phyloP scores from a whole-genome alignment of 768 basidiomycete species.

The Tricholoma matsutake region DNA sequence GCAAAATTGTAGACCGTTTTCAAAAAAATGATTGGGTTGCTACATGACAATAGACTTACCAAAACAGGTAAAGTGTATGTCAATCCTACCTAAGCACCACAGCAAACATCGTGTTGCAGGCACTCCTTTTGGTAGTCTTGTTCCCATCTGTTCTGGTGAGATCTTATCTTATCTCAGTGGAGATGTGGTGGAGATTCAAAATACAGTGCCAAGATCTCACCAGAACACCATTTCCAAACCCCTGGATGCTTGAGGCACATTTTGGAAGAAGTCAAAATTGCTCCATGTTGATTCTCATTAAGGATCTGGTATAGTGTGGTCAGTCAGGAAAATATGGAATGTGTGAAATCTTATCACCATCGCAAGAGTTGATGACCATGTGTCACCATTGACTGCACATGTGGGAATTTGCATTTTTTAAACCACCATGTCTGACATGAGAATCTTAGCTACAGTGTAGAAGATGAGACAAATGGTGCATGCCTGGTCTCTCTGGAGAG shows the following conservation, averaged over 20 bases:
- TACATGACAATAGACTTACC: too few species aligned
- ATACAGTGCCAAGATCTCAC: too few species aligned
- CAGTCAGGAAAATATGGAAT: not conserved
- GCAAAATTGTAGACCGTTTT: too few species aligned
- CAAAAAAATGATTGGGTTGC: too few species aligned
- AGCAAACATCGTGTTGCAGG: too few species aligned
- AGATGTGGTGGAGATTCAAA: too few species aligned
- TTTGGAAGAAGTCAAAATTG: not conserved
- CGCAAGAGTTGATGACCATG: not conserved
- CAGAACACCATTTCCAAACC: too few species aligned
- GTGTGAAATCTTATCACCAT: not conserved
- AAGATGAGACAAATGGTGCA: not conserved
- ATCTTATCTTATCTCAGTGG: too few species aligned
- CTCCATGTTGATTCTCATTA: not conserved
- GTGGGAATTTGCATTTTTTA: not conserved
- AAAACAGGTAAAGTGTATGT: too few species aligned
- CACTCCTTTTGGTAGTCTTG: too few species aligned
- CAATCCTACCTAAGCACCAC: too few species aligned
- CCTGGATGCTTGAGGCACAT: not conserved
- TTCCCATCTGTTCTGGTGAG: too few species aligned
- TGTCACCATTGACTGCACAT: not conserved
- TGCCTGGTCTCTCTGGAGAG: not conserved
- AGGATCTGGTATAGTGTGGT: not conserved
- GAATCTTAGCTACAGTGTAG: not conserved
- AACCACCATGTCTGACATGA: not conserved